These are phyloP conservation scores for Crepidotus variabilis DNA, from an alignment of 768 basidiomycete species.

Conservation along the genomic window DNA sequence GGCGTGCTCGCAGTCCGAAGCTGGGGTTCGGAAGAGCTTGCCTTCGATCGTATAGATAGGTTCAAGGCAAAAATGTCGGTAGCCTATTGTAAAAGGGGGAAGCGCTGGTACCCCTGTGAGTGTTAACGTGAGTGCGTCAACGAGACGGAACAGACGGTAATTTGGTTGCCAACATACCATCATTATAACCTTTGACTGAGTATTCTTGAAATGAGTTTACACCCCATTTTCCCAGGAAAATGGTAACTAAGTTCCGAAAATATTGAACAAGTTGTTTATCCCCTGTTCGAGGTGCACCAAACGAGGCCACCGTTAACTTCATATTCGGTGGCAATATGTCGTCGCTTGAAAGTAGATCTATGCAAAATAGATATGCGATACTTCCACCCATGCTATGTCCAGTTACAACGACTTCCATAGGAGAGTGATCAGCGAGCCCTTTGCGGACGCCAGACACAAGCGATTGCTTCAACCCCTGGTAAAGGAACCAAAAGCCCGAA, in stretches of 20 bases:
- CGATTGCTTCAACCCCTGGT: slow-evolving; percentile 33
- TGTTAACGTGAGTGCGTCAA: slow-evolving; percentile 1
- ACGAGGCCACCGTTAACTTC: slow-evolving; percentile 39
- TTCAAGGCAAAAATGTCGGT: slow-evolving; percentile 43
- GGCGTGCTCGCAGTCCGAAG: slow-evolving; percentile 41
- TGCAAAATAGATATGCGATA: slow-evolving; percentile 44
- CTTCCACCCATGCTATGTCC: slow-evolving; percentile 59
- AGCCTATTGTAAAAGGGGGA: slow-evolving; percentile 50
- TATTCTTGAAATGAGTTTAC: slow-evolving; percentile 38
- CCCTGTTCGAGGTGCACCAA: slow-evolving; percentile 50
- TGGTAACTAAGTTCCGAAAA: slow-evolving; percentile 34
- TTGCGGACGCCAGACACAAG: slow-evolving; percentile 34
- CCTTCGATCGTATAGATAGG: slow-evolving; percentile 50
- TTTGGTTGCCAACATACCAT: slow-evolving; percentile 32
- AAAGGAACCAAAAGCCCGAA: slow-evolving; percentile 52
- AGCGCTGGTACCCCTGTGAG: slow-evolving; percentile 49
- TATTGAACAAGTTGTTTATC: slow-evolving; percentile 36
- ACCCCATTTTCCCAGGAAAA: slow-evolving; percentile 32
- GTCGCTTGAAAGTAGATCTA: slow-evolving; percentile 39
- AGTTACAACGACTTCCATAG: slow-evolving; percentile 42
- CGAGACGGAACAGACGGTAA: background rate
- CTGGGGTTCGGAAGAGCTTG: slow-evolving; percentile 43
- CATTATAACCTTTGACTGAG: slow-evolving; percentile 51
- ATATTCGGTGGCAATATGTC: slow-evolving; percentile 24
- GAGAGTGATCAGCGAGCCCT: slow-evolving; percentile 30